Base-by-base conservation (phyloP, 495 filamentous ascomycete genomes). In the Podospora fimiseda region DNA sequence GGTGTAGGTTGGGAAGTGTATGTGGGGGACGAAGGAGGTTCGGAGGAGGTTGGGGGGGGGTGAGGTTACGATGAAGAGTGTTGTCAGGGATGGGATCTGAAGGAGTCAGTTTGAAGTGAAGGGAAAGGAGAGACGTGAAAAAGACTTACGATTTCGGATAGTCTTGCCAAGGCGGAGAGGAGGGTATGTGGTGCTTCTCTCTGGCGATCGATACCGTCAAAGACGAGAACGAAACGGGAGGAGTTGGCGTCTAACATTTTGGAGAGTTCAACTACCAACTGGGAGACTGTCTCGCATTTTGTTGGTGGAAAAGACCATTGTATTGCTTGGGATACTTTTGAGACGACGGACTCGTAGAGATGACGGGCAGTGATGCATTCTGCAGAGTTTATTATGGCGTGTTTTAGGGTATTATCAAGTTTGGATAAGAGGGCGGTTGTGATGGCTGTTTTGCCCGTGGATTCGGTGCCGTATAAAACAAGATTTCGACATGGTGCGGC, bases 321-420 rank as follows among this genome's bases (percentile, higher is more conserved):
- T 62, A 86, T 33, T 65, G 74, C 66, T 66, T 81, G 69, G 53
- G 80, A 66, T 55, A 86, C 72, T 20, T 68, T 69, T 2, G 70
- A 72, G 7, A 84, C 66, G 1, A 80, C 82, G 21, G 74, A 78
- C 62, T 92, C 88, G 33, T 94, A 83, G 6, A 98, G 73, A 69
- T 98, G 93, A 22, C 93, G 84, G 0, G 81, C 84, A 0, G 90
- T 95, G 47, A 98, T 87, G 61, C 90, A 96, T 75, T 97, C 92
- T 47, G 78, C 70, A 33, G 84, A 90, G 53, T 81, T 84, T 45
- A 96, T 72, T 51, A 95, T 80, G 27, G 87, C 84, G 60, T 87
- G 83, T 37, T 74, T 74, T 20, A 85, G 67, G n/a, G 14, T 36
- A 14, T 56, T 53, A 9, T 20, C 22, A 9, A 71, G 58, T 8